phyloP scores from a whole-genome alignment of 2,329 filamentous ascomycete genomes.

The Stagonosporopsis chrysanthemi region DNA sequence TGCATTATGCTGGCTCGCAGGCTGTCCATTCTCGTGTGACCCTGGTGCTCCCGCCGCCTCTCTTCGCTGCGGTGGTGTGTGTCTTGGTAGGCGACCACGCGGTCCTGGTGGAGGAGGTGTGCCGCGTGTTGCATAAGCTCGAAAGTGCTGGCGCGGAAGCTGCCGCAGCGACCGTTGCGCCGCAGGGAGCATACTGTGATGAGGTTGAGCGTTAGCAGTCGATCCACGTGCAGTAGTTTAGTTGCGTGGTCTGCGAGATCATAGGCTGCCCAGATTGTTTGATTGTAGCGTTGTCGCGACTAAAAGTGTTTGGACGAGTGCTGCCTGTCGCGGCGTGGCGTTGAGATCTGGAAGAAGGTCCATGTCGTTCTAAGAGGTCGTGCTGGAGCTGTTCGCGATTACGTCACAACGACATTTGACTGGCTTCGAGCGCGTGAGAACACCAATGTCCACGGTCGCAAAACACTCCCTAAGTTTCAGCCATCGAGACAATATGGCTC shows the following conservation, averaged over 20 bases:
- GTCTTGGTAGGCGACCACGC: slow-evolving; percentile 34
- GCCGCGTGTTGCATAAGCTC: slow-evolving; percentile 33
- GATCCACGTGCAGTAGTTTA: neutral
- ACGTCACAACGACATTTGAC: slow-evolving; percentile 2
- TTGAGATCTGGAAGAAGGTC: neutral
- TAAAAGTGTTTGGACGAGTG: neutral
- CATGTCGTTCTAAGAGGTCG: slow-evolving; percentile 8
- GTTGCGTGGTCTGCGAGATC: too few relatives aligned
- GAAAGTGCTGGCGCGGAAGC: slow-evolving; percentile 35
- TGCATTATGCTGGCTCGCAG: slow-evolving; percentile 7
- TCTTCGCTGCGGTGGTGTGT: slow-evolving; percentile 23
- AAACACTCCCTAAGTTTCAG: neutral
- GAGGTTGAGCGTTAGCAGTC: neutral
- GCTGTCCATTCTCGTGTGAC: slow-evolving; percentile 14
- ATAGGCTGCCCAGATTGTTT: neutral
- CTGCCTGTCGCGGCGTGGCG: slow-evolving; percentile 6
- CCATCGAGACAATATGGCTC: neutral
- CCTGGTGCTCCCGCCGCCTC: slow-evolving; percentile 22
- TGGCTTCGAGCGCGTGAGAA: neutral
- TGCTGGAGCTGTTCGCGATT: slow-evolving; percentile 1
- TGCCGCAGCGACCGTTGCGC: slow-evolving; percentile 39
- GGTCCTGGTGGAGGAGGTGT: slow-evolving; percentile 30
- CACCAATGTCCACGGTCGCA: neutral
- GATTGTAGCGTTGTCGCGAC: neutral
- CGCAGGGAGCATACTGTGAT: slow-evolving; percentile 31